These are phyloP conservation scores for Musa itinerans DNA, from an alignment of 176 grass and related monocot species.

Conservation along the genomic window DNA sequence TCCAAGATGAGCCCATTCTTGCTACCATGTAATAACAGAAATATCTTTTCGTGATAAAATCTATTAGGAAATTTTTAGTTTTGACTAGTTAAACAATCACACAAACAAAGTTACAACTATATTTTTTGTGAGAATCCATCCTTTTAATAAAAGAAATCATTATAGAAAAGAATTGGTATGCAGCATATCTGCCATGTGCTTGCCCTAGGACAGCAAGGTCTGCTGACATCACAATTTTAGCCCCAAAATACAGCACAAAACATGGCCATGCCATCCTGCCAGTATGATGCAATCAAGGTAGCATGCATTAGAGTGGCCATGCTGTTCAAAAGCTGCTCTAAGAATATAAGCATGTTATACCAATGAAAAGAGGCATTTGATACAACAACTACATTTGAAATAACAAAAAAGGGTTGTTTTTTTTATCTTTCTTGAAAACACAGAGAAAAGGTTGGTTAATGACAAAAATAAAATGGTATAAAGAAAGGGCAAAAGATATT, in stretches of 20 bases:
- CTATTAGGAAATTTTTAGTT: too few relatives aligned
- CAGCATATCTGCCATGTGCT: too few relatives aligned
- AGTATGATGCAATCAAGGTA: not conserved
- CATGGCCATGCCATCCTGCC: not conserved
- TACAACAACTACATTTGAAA: too few relatives aligned
- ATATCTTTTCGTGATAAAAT: not conserved
- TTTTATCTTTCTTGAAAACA: not conserved
- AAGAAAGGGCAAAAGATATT: not conserved
- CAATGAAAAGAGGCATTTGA: not conserved
- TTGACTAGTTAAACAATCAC: too few relatives aligned
- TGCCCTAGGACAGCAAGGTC: too few relatives aligned
- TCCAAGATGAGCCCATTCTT: not conserved
- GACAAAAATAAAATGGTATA: not conserved
- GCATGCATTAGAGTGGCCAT: not conserved
- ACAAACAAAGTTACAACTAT: too few relatives aligned
- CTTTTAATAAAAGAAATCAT: too few relatives aligned
- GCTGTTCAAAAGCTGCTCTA: not conserved
- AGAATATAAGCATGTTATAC: not conserved
- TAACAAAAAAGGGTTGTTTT: too few relatives aligned
- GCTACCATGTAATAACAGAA: not conserved
- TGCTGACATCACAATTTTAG: too few relatives aligned
- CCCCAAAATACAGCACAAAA: not conserved
- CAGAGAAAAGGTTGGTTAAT: not conserved
- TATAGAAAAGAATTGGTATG: too few relatives aligned
- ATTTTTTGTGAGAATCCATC: too few relatives aligned